Evolutionary conservation across 805 yeast species (phyloP).

Genomic region (Suhomyces emberorum): DNA sequence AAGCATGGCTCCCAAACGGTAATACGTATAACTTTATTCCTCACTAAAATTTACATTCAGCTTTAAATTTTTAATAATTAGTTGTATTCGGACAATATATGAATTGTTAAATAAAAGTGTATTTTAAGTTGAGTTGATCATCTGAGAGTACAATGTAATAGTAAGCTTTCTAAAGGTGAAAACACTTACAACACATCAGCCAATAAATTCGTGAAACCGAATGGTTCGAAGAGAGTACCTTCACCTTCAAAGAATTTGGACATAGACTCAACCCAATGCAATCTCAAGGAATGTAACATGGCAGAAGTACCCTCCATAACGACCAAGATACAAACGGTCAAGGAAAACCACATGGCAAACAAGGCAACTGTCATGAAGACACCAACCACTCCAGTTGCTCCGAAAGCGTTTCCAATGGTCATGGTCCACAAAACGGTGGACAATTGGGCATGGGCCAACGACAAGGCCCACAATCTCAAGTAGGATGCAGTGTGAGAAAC

Average conservation of each 20-base stretch:
- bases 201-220: constrained; percentile 36
- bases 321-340: constrained; percentile 66
- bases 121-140: too few species aligned
- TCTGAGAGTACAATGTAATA: too few species aligned
- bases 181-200: constrained; percentile 11
- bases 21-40: too few species aligned
- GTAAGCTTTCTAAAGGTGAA: too few species aligned
- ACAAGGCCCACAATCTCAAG: constrained; percentile 74
- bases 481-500: constrained; percentile 80
- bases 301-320: constrained; percentile 86
- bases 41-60: too few species aligned
- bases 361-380: constrained; percentile 55
- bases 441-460: constrained; percentile 76
- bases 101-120: too few species aligned
- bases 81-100: too few species aligned
- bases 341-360: constrained; percentile 72
- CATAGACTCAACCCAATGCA: constrained; percentile 85
- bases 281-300: constrained; percentile 71
- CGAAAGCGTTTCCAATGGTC: constrained; percentile 66
- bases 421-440: constrained; percentile 73
- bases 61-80: too few species aligned
- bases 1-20: too few species aligned
- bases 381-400: constrained; percentile 51
- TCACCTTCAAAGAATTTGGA: constrained; percentile 77
- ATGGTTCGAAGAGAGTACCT: constrained; percentile 67